Base-by-base conservation (phyloP, 306 rosid species). In the Trifolium subterraneum region DNA sequence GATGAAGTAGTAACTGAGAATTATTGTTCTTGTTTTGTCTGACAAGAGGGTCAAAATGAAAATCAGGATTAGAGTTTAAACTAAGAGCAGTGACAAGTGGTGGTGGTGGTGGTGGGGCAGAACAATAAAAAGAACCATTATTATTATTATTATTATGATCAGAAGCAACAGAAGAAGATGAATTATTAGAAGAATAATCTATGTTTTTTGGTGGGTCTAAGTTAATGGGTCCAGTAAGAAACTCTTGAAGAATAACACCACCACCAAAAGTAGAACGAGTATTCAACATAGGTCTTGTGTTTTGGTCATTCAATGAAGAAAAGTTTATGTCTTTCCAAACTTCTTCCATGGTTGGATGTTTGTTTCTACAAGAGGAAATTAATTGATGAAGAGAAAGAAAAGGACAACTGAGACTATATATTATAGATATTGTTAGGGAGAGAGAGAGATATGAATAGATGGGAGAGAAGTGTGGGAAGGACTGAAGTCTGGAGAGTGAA, bases 171-270 rank as follows among this genome's bases (percentile, higher is more conserved):
- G 71, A 8, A 14, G 64, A 18, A 38, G 54, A 19, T 14, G 71
- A 14, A 2, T 12, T 56, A 23, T 22, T 56, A 11, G 74, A 29
- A 25, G 79, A 52, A 13, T 81, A 39, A 14, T 54, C 78, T 16
- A 70, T 8, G 76, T 7, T 70, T 56, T 73, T 68, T 35, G 81
- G 79, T 60, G 81, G 82, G 54, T 80, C 83, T 22, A 82, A 65
- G 79, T 3, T 18, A 18, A 78, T 79, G 39, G 93, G 95, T 45
- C 82, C 69, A 1, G 77, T 85, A 0, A 92, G 89, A 35, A 92
- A 92, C 78, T 90, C 96, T 73, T 92, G 98, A 35, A 87, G 84
- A 15, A 56, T 56, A 56, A 56, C 63, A 23, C 63, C 63, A 11
- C 48, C 15, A 12, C 63, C 63, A 23, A 5, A 19, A 20, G 29